Evolutionary conservation across 2,329 filamentous ascomycete species (phyloP), one percentile per base, ranked within the genome.

Genomic region (Paramyrothecium roridum): DNA sequence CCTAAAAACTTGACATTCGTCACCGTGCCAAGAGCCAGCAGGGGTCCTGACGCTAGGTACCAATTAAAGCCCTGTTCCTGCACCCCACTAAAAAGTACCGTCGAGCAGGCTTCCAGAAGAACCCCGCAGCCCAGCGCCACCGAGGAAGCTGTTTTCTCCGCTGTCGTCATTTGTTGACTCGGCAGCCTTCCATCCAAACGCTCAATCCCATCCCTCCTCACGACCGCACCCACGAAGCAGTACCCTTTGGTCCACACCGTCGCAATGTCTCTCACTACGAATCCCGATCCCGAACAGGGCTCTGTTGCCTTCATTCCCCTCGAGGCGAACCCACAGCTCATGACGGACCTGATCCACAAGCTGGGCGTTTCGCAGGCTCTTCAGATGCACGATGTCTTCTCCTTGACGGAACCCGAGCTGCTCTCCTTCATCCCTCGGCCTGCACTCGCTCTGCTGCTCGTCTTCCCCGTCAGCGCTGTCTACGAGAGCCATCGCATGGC

Each of bases 331-430:
- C 93, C 95, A 0, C 86, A 91, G 74, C 86, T 97, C 33, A 95
- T 98, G 87, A 93, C 87, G 53, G 76, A 80, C 47, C 87, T 98
- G 37, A 83, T 96, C 50, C 90, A 89, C 76, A 85, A 86, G 63
- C 89, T 98, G 23, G 93, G 93, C 60, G 85, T 98, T 54, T 89
- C 89, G n/a, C 67, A 76, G n/a, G 79, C 82, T 23, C 82, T 98
- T 48, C 80, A 84, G 65, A 87, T 96, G 74, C 88, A 96, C 79
- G 93, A 98, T 74, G 91, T 98, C 71, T 97, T 88, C 82, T 93
- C 88, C 63, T 87, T 98, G 67, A 88, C 89, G 60, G 93, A 98
- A 52, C 86, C 90, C 0, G 87, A 92, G 52, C 83, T 97, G 43
- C 85, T 98, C 52, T 83, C 86, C 58, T 92, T 96, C 73, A 85